phyloP scores from a whole-genome alignment of 2,329 filamentous ascomycete genomes.

The Hysterium pulicare region DNA sequence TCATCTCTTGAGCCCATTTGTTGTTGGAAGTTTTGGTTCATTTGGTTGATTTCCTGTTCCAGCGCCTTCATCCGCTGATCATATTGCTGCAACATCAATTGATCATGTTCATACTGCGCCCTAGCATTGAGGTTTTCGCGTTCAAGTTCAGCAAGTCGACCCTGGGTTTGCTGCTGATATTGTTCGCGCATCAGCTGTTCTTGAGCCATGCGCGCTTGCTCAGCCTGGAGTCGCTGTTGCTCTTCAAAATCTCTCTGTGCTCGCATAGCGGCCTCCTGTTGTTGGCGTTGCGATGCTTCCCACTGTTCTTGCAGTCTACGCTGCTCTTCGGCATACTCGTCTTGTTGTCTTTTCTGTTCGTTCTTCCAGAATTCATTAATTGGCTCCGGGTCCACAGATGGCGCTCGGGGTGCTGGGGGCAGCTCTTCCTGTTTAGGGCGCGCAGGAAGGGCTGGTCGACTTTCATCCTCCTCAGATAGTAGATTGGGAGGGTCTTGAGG shows the following conservation, averaged over 20 bases:
- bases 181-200: constrained; percentile 87
- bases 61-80: constrained; percentile 89
- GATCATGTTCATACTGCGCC: constrained; percentile 94
- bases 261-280: constrained; percentile 78
- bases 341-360: constrained; percentile 84
- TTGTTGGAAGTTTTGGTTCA: constrained; percentile 79
- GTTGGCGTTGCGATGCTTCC: constrained; percentile 73
- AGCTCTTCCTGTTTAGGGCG: constrained; percentile 68
- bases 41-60: constrained; percentile 78
- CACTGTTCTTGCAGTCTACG: constrained; percentile 82
- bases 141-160: constrained; percentile 91
- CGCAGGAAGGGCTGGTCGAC: constrained; percentile 76
- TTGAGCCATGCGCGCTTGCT: constrained; percentile 87
- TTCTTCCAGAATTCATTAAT: constrained; percentile 98
- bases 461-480: constrained; percentile 72
- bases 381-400: constrained; percentile 80
- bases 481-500: constrained; percentile 91
- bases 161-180: constrained; percentile 89
- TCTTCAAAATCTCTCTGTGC: constrained; percentile 96
- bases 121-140: constrained; percentile 91
- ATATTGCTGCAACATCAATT: constrained; percentile 95
- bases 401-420: constrained; percentile 57
- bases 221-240: constrained; percentile 79
- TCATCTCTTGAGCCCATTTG: constrained; percentile 90
- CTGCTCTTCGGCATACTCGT: constrained; percentile 94